Base-by-base conservation (phyloP, 257 asterid species). In the Solanum gracilifrons region DNA sequence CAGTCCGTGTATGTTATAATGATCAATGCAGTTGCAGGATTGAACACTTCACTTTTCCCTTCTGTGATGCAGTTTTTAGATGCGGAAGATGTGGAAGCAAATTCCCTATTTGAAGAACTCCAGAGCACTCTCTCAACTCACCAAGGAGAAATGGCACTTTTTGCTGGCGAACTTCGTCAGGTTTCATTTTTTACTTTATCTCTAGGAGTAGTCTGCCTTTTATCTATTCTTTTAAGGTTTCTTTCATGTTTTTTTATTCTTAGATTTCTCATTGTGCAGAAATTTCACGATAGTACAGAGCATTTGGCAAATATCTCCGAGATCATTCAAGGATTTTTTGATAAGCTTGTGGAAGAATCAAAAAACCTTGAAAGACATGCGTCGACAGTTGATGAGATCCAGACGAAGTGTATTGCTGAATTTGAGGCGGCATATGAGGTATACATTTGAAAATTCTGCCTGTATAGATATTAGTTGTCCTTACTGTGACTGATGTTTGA, bases 121-220 rank as follows among this genome's bases (percentile, higher is more conserved):
- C 95, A 94, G 72, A 92, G 88, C 27, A 88, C 90, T 84, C 85
- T 95, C 43, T 92, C 96, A 83, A 88, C 89, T 80, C 97, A 94
- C 80, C 94, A 91, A 87, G 95, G 93, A 83, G 98, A 96, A 93
- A 92, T 91, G 92, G 91, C 96, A 69, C 90, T 88, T 29, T 92
- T 96, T 87, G 94, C 96, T 4, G 91, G 95, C 90, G 98, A 95
- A 88, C 97, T 96, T 87, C 95, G 95, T 41, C 95, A 96, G 98
- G 99, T 96, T 90, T 90, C 51, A 86, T 55, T 31, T 16, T 58
- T 46, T 25, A 16, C 86, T 80, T 66, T 13, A 69, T 18, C 41
- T 48, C 2, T 80, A 51, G 69, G 39, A 29, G 39, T 29, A 29
- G 85, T 82, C 41, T 27, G 31, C 41, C 41, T 82, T 41, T 80